These are phyloP conservation scores for Corrigiola litoralis DNA, from an alignment of 179 eudicot species.

Conservation along the genomic window DNA sequence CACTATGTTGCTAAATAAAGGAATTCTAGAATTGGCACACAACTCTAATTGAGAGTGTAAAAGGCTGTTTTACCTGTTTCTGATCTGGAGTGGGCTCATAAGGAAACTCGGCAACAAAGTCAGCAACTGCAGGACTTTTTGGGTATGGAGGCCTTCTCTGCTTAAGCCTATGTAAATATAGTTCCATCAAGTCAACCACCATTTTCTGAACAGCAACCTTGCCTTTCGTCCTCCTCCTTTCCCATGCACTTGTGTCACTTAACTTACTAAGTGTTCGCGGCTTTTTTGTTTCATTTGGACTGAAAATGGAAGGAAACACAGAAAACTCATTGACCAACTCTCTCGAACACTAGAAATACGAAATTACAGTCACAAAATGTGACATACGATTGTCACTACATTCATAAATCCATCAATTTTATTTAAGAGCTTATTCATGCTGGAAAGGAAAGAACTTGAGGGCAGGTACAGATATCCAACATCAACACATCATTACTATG, in stretches of 20 bases:
- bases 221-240: constrained; percentile 83
- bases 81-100: constrained; percentile 94
- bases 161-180: constrained; percentile 85
- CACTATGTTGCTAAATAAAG: too few relatives aligned
- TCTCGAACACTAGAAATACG: not conserved
- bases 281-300: constrained; percentile 83
- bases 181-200: constrained; percentile 97
- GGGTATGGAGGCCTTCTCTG: constrained; percentile 84
- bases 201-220: constrained; percentile 95
- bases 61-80: constrained; percentile 49
- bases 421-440: not conserved
- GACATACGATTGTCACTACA: not conserved
- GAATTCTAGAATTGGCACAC: not conserved
- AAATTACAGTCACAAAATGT: not conserved
- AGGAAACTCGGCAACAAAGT: constrained; percentile 71
- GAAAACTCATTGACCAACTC: not conserved
- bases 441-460: not conserved
- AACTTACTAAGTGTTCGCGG: constrained; percentile 79
- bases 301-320: constrained; percentile 24
- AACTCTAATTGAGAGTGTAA: not conserved
- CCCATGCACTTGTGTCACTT: constrained; percentile 81
- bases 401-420: not conserved
- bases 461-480: not conserved
- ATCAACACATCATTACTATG: not conserved
- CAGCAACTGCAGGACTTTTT: constrained; percentile 54